These are phyloP conservation scores for Xylaria sp. DNA, from an alignment of 2,329 filamentous ascomycete genomes.

Conservation along the genomic window DNA sequence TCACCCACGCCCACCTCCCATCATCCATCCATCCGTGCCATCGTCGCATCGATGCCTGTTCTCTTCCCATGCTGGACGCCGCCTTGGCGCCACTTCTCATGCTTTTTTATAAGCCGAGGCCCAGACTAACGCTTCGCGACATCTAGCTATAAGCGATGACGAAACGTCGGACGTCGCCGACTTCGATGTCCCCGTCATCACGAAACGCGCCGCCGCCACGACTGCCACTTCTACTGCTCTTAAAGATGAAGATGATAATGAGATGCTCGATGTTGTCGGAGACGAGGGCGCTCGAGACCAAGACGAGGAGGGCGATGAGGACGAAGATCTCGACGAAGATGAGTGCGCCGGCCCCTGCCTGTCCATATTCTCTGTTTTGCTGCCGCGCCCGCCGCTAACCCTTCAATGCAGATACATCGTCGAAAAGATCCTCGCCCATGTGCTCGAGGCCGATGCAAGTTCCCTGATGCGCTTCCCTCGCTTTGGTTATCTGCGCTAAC, in stretches of 20 bases:
- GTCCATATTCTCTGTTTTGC: neutral
- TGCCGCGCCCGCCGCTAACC: slow-evolving; percentile 23
- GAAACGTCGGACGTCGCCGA: slow-evolving; percentile 53
- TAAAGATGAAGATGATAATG: slow-evolving; percentile 42
- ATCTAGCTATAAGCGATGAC: slow-evolving; percentile 56
- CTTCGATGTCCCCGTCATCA: slow-evolving; percentile 34
- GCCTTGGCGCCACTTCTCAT: neutral
- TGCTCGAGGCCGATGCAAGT: slow-evolving; percentile 66
- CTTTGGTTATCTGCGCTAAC: slow-evolving; percentile 17
- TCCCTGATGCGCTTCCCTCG: slow-evolving; percentile 11
- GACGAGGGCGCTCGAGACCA: slow-evolving; percentile 37
- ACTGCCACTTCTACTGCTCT: neutral
- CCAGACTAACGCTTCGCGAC: slow-evolving; percentile 31
- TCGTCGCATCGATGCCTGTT: neutral
- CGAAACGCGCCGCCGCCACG: slow-evolving; percentile 33
- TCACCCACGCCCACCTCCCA: slow-evolving; percentile 3
- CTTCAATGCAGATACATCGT: slow-evolving; percentile 71
- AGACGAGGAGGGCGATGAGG: slow-evolving; percentile 45
- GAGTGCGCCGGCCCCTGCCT: slow-evolving; percentile 39
- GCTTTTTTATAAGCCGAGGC: neutral
- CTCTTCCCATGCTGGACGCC: neutral
- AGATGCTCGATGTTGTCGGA: slow-evolving; percentile 39
- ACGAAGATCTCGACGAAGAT: slow-evolving; percentile 50
- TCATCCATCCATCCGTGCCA: slow-evolving; percentile 3
- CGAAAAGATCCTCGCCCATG: slow-evolving; percentile 76